Evolutionary conservation across 2,329 filamentous ascomycete genomes (phyloP), one percentile per base, ranked within the genome.

Genomic region (Fusarium sp.): DNA sequence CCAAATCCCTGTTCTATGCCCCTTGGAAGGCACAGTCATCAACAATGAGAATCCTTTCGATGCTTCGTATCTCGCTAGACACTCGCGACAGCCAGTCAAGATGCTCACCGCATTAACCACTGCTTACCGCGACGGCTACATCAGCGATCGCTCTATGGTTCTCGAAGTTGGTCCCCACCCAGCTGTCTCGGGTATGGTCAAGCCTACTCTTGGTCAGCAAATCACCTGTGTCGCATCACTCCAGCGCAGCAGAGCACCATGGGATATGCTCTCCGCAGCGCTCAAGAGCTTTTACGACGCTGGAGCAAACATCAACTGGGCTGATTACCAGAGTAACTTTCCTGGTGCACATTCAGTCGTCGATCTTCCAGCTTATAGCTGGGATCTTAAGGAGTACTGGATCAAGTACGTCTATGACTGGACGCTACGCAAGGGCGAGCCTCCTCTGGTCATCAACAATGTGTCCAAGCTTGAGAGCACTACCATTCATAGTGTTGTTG

Each of bases 321-420:
- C 62, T 0, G 79, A 82, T 3, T 82, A 83, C 14, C 83, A 75
- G 25, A 54, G 52, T 0, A 69, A 68, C n/a, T 75, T 75, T 27
- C 64, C 56, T 4, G 46, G 59, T 3, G 61, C 71, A 0, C 71
- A 75, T 2, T 54, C 41, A 9, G 68, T 94, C 17, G 80, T 93
- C 9, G 82, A 88, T 4, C 83, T 94, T 3, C 93, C 93, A 0
- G 87, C 88, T 6, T 95, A 94, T 77, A 86, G 86, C 2, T 95
- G 92, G 81, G 91, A 94, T 74, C 84, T 89, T 75, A 94, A 94
- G 84, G 91, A 88, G 71, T 94, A 94, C 79, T 90, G 88, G 88
- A 84, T 89, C 35, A 83, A 86, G 73, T 90, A 90, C 73, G 81
- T 86, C 62, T 91, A 93, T 66, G 91, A 94, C 80, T 94, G 91